Evolutionary conservation across 345 rosid genomes (phyloP).

Genomic region (Corymbia maculata): DNA sequence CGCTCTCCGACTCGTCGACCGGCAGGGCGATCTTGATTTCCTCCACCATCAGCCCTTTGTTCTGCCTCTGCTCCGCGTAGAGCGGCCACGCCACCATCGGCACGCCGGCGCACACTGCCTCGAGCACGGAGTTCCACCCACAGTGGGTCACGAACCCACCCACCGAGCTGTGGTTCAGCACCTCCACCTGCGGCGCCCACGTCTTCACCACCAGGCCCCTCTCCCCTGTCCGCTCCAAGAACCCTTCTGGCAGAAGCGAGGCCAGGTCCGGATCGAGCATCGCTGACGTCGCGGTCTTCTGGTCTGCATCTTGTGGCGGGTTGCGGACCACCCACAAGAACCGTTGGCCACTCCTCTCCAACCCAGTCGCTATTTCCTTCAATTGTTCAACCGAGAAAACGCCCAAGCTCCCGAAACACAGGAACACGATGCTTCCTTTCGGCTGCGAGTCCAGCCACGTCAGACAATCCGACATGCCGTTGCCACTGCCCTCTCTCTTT

Average conservation of each 20-base stretch:
- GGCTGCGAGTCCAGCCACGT: slow-evolving; percentile 36
- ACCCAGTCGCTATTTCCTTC: slow-evolving; percentile 32
- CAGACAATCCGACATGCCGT: not conserved
- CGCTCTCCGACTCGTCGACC: slow-evolving; percentile 4
- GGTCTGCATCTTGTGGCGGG: slow-evolving; percentile 9
- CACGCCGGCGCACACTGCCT: slow-evolving; percentile 39
- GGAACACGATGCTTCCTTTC: slow-evolving; percentile 14
- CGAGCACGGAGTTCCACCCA: slow-evolving; percentile 69
- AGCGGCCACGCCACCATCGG: slow-evolving; percentile 51
- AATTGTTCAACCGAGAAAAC: slow-evolving; percentile 19
- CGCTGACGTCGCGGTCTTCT: not conserved
- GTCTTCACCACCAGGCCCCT: slow-evolving; percentile 40
- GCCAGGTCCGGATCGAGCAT: slow-evolving; percentile 2
- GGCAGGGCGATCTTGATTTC: slow-evolving; percentile 19
- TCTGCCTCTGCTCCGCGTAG: slow-evolving; percentile 35
- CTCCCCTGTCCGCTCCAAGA: slow-evolving; percentile 20
- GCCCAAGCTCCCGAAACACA: slow-evolving; percentile 43
- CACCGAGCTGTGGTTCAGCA: slow-evolving; percentile 32
- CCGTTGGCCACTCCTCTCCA: slow-evolving; percentile 29
- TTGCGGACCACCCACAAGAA: slow-evolving; percentile 41
- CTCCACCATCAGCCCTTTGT: slow-evolving; percentile 16
- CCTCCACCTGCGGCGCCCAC: slow-evolving; percentile 58
- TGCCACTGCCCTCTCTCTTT: not conserved
- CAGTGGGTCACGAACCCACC: slow-evolving; percentile 68
- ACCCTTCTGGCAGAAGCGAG: slow-evolving; percentile 22